Evolutionary conservation across 2,329 filamentous ascomycete genomes (phyloP), one percentile per base, ranked within the genome.

Genomic region (Camptophora hylomeconis): DNA sequence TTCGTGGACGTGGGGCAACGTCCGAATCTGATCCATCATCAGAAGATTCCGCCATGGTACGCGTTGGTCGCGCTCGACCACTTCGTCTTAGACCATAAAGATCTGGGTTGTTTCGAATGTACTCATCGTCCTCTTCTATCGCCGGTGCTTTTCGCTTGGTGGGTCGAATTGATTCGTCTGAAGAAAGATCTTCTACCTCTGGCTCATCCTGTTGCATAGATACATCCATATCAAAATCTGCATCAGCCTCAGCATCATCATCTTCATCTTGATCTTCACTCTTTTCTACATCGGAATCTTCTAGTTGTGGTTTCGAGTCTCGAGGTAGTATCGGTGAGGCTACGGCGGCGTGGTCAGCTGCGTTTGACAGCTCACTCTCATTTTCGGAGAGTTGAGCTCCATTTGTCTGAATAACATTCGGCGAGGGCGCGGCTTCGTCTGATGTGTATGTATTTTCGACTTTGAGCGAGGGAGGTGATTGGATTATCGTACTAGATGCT

Each of bases 11-110:
- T 31, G 53, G 47, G 21, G 49, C 50, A 33, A 81, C 73, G 53
- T 84, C 81, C 18, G 81, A 83, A 32, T 78, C 80, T 5, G 79
- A 84, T 25, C 75, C 72, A 28, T 78, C 73, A 31, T 69, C 69
- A 36, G 65, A 65, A 41, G 69, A 74, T 44, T 76, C 69, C 43
- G 73, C 69, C 43, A 77, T 60, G 44, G 69, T 70, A 45, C 72
- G 70, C 36, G 63, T 63, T 38, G 66, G 66, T 44, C 73, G 68
- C 42, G 72, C 72, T 41, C 73, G 69, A 50, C 67, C 86, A 62
- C 89, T 98, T 60, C 89, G 73, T 45, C 89, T 75, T 43, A 98
- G 66, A 26, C 89, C 89, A 61, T 95, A 98, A 6, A 98, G 65
- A 57, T 93, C 84, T 24, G 89, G 89, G 48, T 98, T 92, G 49